Base-by-base conservation (phyloP, 371 early-diverging fungal genomes). In the Homolaphlyctis polyrhiza region DNA sequence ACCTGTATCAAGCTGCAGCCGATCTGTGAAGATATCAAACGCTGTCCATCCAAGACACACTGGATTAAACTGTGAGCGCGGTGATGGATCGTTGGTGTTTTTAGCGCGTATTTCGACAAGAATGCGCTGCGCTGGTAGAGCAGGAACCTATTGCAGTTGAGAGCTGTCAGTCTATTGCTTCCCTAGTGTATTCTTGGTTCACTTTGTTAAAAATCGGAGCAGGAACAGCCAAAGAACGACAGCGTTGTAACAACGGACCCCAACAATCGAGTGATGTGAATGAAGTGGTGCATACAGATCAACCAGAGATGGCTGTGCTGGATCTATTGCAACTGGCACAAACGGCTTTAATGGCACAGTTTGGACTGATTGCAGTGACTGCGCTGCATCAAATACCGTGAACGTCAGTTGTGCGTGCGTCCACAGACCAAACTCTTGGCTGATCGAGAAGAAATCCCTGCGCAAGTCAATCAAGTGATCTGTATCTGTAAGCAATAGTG, bases 41-140 rank as follows among this genome's bases (percentile, higher is more conserved):
- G 55, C 27, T 25, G 55, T 55, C 55, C 55, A 55, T 3, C 55
- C 55, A 4, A 55, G 14, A 35, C 55, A 27, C 4, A 55, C 55
- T 55, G 55, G 55, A 27, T 55, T 55, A n/a, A 55, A 21, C 18
- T 33, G 55, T 2, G 55, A 13, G n/a, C 55, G 3, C 4, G 3
- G 30, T 3, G 25, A 2, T 21, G 55, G 55, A 27, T 27, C 25
- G 14, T 27, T 8, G 8, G 27, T n/a, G 28, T 55, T 25, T 33
- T 55, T 55, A 33, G 32, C 2, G 18, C 55, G 55, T 14, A 55
- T 33, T 27, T 55, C 55, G 25, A 55, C 55, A 4, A 55, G 2
- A 4, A 55, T 2, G 2, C 55, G 3, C 11, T 33, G 27, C n/a
- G 4, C 2, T 4, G 55, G 55, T 21, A 25, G 2, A 5, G 55